These are phyloP conservation scores for Diaporthe sp. DNA, from an alignment of 2,329 filamentous ascomycete species.

Conservation along the genomic window DNA sequence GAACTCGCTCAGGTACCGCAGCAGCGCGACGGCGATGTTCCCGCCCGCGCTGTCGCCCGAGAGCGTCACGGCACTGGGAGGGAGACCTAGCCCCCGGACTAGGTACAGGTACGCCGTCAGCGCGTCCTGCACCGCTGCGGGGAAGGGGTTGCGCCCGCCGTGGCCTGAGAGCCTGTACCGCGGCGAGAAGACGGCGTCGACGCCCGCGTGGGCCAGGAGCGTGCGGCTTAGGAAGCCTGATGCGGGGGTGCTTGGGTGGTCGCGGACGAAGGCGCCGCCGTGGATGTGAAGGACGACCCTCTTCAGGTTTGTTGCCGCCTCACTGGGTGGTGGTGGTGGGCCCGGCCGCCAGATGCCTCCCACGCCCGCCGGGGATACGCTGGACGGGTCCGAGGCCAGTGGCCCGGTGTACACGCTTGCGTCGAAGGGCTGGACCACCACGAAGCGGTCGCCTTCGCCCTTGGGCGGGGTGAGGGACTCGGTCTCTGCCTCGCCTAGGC, in stretches of 20 bases:
- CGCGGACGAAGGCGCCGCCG: constrained; percentile 58
- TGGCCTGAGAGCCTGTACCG: constrained; percentile 60
- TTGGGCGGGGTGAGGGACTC: constrained; percentile 25
- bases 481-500: constrained; percentile 30
- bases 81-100: constrained; percentile 50
- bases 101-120: constrained; percentile 58
- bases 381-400: not conserved
- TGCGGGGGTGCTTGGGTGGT: constrained; percentile 51
- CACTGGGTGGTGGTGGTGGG: not conserved
- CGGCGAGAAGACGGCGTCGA: constrained; percentile 52
- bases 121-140: constrained; percentile 60
- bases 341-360: constrained; percentile 41
- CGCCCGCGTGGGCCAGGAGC: constrained; percentile 42
- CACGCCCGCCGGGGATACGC: constrained; percentile 32
- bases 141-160: constrained; percentile 52
- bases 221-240: constrained; percentile 27
- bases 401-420: constrained; percentile 39
- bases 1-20: constrained; percentile 57
- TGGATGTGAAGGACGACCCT: constrained; percentile 58
- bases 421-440: constrained; percentile 57
- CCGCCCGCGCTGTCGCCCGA: constrained; percentile 62
- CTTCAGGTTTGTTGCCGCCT: not conserved
- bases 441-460: constrained; percentile 25
- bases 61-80: constrained; percentile 52
- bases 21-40: constrained; percentile 54